Evolutionary conservation across 352 stramenopile genomes (phyloP).

Genomic region (Phytophthora citrophthora): DNA sequence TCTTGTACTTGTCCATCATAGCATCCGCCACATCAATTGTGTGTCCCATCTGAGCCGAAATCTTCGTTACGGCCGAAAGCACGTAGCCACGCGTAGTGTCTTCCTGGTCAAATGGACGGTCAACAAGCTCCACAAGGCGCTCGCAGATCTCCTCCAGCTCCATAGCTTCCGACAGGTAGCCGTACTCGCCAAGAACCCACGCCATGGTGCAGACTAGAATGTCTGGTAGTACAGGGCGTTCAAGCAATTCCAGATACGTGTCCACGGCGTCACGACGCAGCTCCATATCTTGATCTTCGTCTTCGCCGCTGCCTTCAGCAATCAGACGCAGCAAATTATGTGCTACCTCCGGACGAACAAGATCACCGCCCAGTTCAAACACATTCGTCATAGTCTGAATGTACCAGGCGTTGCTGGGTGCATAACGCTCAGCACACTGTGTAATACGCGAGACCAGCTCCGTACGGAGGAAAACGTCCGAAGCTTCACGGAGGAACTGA

Average conservation of each 20-base stretch:
- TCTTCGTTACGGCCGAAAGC: constrained; percentile 97
- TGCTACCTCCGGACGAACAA: constrained; percentile 97
- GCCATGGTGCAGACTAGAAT: constrained; percentile 98
- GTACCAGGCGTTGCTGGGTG: constrained; percentile 99
- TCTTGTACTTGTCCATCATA: constrained; percentile 97
- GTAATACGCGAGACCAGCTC: constrained; percentile 98
- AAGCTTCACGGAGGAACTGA: constrained; percentile 95
- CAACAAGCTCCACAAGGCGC: constrained; percentile 94
- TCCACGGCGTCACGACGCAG: constrained; percentile 97
- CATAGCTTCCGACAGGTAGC: constrained; percentile 95
- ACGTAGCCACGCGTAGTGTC: constrained; percentile 96
- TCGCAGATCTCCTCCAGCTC: constrained; percentile 95
- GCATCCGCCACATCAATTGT: constrained; percentile 89
- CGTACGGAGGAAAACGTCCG: constrained; percentile 97
- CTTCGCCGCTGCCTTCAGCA: constrained; percentile 97
- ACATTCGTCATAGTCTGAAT: constrained; percentile 98
- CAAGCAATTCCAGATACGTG: constrained; percentile 96
- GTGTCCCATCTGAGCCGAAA: constrained; percentile 95
- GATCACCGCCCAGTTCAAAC: constrained; percentile 96
- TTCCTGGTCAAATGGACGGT: constrained; percentile 86
- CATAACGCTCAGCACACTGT: constrained; percentile 97
- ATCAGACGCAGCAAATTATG: constrained; percentile 99
- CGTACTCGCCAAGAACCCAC: constrained; percentile 99
- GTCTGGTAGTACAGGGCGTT: constrained; percentile 94
- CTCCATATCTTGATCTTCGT: constrained; percentile 96